Evolutionary conservation across 768 basidiomycete species (phyloP).

Genomic region (Mycena amicta): DNA sequence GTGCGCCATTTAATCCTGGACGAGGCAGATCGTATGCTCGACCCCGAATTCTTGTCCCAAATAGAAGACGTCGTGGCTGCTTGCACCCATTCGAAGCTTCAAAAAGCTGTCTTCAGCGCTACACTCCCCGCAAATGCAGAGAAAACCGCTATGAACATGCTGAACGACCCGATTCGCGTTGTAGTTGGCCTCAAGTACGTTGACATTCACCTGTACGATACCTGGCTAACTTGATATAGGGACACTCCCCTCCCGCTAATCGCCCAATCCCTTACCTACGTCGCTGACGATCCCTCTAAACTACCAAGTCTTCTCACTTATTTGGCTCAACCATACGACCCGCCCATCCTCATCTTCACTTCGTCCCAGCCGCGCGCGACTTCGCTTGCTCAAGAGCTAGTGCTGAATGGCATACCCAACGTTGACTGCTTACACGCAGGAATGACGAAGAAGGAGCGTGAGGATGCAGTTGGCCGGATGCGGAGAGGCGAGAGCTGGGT

Average conservation of each 20-base stretch:
- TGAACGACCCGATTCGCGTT: conserved; percentile 84
- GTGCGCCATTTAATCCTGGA: conserved; percentile 87
- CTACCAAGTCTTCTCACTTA: conserved; percentile 84
- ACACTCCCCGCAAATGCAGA: conserved; percentile 90
- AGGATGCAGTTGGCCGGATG: conserved; percentile 84
- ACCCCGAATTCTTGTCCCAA: conserved; percentile 86
- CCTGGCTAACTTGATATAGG: conserved; percentile 41
- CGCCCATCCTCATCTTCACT: conserved; percentile 90
- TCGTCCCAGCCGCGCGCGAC: conserved; percentile 85
- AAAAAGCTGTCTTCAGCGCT: conserved; percentile 92
- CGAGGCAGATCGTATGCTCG: conserved; percentile 90
- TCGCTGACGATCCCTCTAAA: conserved; percentile 93
- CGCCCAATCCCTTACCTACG: conserved; percentile 84
- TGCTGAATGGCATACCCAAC: conserved; percentile 74
- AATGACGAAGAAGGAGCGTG: conserved; percentile 83
- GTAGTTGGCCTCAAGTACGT: conserved; percentile 96
- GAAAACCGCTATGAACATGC: conserved; percentile 82
- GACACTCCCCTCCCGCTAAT: conserved; percentile 95
- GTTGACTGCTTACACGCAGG: conserved; percentile 93
- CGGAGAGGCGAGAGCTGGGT: conserved; percentile 91
- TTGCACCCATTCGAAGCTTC: conserved; percentile 67
- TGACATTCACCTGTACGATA: background rate
- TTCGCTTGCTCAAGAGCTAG: conserved; percentile 79
- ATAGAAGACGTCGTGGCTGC: conserved; percentile 83
- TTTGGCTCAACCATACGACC: conserved; percentile 80